Evolutionary conservation across 257 asterid species (phyloP), one percentile per base, ranked within the genome.

Genomic region (Anisodus tanguticus): DNA sequence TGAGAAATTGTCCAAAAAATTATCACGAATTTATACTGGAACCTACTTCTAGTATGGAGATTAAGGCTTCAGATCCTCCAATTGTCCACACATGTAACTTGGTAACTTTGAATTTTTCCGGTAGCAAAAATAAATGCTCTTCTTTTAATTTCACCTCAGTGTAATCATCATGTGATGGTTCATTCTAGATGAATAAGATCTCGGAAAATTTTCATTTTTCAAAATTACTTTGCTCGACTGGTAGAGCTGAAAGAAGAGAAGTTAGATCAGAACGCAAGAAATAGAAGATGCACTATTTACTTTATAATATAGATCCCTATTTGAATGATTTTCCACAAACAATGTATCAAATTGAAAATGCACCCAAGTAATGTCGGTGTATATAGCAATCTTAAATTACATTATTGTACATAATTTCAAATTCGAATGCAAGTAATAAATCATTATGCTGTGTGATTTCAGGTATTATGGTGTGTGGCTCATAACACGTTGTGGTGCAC

Each of bases 381-480:
- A 17, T 43, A n/a, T 17, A 43, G 0, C 26, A 15, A 39, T 17
- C 55, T 43, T 43, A 43, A 41, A 70, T 41, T 15, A 70, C 41
- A 9, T 17, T 26, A n/a, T 43, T n/a, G 12, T 51, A 76, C 63
- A 76, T 31, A 51, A 51, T 22, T 76, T 76, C 45, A 51, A 51
- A 51, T 31, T 76, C 17, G 63, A 76, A 74, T 22, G 45, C 81
- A 49, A 35, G 12, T 49, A 22, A 74, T 49, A 5, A 51, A 49
- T 22, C 63, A 22, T 51, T 76, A 76, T 54, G 49, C 80, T 43
- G 49, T 82, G 55, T 59, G 35, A 67, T 72, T 83, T 78, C 92
- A 95, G 98, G 92, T 93, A 92, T 71, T 92, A 90, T 58, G 98
- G 98, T 1, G 98, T 94, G 83, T 95, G 98, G 98, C 93, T 96